A percentile compares a stretch with the other conserved stretches of the same genome.
Conservation (phyloP, 176 grass and related monocot genomes). For the Musa troglodytarum region DNA sequence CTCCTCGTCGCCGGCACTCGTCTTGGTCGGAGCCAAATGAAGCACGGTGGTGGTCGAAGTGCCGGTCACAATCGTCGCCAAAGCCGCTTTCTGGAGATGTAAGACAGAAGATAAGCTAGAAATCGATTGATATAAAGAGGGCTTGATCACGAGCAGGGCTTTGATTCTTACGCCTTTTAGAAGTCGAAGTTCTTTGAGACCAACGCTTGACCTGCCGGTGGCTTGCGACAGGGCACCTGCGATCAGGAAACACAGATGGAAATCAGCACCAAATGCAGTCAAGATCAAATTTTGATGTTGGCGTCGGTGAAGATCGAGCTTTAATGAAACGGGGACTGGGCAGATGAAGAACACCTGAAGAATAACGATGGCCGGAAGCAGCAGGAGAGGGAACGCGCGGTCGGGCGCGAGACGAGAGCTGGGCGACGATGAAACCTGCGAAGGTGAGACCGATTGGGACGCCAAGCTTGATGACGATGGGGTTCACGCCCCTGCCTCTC, state of each 20-base stretch:
- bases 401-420: neutral
- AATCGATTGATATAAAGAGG: too few species aligned
- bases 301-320: conserved; percentile 2
- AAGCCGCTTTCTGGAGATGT: conserved; percentile 35
- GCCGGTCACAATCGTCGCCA: conserved; percentile 43
- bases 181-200: conserved; percentile 54
- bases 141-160: neutral
- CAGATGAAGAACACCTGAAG: neutral
- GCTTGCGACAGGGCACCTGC: conserved; percentile 24
- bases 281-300: neutral
- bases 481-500: conserved; percentile 21
- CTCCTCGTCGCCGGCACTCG: conserved; percentile 49
- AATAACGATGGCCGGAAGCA: too few species aligned
- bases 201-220: conserved; percentile 22
- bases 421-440: conserved; percentile 44
- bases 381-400: neutral
- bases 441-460: conserved; percentile 51
- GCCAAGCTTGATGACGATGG: conserved; percentile 48
- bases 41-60: conserved; percentile 36
- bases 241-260: neutral
- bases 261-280: conserved; percentile 8
- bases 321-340: neutral
- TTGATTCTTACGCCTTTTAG: conserved; percentile 44
- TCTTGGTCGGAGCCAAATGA: conserved; percentile 36
- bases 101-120: conserved; percentile 4